A percentile compares a stretch with the other conserved stretches of the same genome.
These are phyloP conservation scores for Fusarium foetens DNA, from an alignment of 2,329 filamentous ascomycete genomes.

Conservation along the genomic window DNA sequence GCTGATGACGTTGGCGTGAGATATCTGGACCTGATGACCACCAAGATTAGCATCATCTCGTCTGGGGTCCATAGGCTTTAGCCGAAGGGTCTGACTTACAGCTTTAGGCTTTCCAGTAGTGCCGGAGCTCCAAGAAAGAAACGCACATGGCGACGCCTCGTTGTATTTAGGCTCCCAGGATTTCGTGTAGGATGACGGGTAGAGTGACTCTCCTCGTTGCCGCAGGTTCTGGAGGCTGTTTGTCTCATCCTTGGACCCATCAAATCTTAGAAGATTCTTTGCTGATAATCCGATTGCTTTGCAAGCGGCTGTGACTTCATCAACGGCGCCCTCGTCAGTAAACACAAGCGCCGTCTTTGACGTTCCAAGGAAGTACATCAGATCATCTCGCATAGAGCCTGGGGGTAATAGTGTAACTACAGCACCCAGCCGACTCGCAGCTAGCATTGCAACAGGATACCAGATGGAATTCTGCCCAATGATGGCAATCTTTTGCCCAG, in stretches of 20 bases:
- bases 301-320: neutral
- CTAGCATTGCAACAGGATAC: neutral
- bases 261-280: neutral
- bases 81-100: neutral
- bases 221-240: neutral
- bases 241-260: accelerated
- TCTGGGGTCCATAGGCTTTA: accelerated
- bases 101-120: neutral
- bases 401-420: neutral
- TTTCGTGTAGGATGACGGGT: neutral
- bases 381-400: neutral
- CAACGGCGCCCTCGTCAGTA: neutral
- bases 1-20: neutral
- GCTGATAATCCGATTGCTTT: neutral
- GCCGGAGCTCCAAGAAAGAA: neutral
- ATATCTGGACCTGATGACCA: neutral
- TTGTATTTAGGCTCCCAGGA: neutral
- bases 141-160: neutral
- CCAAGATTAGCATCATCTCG: accelerated
- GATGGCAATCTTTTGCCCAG: neutral
- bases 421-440: neutral
- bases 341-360: neutral
- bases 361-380: neutral
- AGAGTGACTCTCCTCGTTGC: neutral
- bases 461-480: conserved; percentile 3